These are phyloP conservation scores for Sporobolomyces roseus DNA, from an alignment of 768 basidiomycete genomes.

Conservation along the genomic window DNA sequence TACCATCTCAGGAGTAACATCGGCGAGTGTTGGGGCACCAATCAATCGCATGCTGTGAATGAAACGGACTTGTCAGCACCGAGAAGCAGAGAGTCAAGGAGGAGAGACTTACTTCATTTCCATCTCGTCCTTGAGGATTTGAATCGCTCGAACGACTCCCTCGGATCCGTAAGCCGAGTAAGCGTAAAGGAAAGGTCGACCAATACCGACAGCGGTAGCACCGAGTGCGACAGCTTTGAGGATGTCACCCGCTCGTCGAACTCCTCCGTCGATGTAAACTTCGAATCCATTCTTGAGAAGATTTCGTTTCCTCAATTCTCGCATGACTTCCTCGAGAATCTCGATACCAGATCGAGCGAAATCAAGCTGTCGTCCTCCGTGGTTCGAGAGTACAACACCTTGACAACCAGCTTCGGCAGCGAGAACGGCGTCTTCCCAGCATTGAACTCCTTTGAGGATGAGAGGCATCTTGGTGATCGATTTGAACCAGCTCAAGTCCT, in stretches of 20 bases:
- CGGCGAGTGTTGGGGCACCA: conserved; percentile 72
- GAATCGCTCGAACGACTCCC: conserved; percentile 75
- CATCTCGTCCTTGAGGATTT: conserved; percentile 89
- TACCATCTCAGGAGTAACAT: conserved; percentile 84
- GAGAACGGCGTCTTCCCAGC: conserved; percentile 81
- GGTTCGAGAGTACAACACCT: conserved; percentile 81
- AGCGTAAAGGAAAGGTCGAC: conserved; percentile 72
- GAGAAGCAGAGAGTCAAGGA: no score
- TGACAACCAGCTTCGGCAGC: conserved; percentile 72
- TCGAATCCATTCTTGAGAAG: conserved; percentile 68
- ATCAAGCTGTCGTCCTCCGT: conserved; percentile 56
- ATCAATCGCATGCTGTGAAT: conserved; percentile 64
- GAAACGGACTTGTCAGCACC: no score
- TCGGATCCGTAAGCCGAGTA: conserved; percentile 83
- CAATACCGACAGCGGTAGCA: conserved; percentile 63
- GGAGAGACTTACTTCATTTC: conserved; percentile 68
- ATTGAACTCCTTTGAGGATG: conserved; percentile 82
- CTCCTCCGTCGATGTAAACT: conserved; percentile 77
- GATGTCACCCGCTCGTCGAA: conserved; percentile 82
- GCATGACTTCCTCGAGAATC: conserved; percentile 79
- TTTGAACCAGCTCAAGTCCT: conserved; percentile 69
- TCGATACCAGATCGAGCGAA: conserved; percentile 83
- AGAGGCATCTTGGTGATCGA: conserved; percentile 81
- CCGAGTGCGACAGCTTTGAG: conserved; percentile 83
- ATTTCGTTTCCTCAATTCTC: conserved; percentile 63